phyloP scores from a whole-genome alignment of 805 yeast species.

The Monosporozyma aerobia region DNA sequence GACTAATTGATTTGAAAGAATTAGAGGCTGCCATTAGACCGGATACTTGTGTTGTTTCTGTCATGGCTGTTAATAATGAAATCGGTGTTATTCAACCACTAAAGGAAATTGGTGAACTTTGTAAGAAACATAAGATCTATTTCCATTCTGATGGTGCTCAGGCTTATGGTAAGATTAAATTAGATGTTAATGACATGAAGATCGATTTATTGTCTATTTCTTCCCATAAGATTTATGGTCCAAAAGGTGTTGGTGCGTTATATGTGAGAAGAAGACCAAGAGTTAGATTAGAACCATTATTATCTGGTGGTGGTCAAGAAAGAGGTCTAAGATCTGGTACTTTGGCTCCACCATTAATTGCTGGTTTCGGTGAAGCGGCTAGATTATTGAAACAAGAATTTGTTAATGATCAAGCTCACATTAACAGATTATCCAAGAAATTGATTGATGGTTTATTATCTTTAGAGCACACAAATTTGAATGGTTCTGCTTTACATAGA shows the following conservation, averaged over 20 bases:
- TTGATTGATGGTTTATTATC: constrained; percentile 63
- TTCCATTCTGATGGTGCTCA: constrained; percentile 98
- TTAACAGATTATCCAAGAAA: constrained; percentile 60
- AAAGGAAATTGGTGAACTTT: constrained; percentile 83
- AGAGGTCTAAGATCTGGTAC: constrained; percentile 97
- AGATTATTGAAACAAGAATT: constrained; percentile 67
- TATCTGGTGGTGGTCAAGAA: constrained; percentile 98
- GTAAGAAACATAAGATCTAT: constrained; percentile 80
- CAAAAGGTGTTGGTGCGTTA: constrained; percentile 94
- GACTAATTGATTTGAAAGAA: constrained; percentile 68
- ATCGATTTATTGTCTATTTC: constrained; percentile 90
- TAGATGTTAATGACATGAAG: constrained; percentile 89
- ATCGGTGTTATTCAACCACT: constrained; percentile 96
- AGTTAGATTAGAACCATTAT: constrained; percentile 89
- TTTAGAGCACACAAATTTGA: constrained; percentile 81
- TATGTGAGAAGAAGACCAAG: constrained; percentile 96
- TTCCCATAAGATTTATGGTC: constrained; percentile 95
- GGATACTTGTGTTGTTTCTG: constrained; percentile 81
- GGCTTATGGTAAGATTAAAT: constrained; percentile 87
- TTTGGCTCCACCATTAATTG: constrained; percentile 88
- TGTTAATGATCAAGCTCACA: constrained; percentile 64
- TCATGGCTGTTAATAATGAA: constrained; percentile 97
- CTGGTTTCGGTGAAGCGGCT: constrained; percentile 97
- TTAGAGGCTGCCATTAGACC: constrained; percentile 78
- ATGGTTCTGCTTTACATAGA: constrained; percentile 68